Conservation (phyloP, 1,284 basidiomycete genomes). For the Malassezia dermatis region DNA sequence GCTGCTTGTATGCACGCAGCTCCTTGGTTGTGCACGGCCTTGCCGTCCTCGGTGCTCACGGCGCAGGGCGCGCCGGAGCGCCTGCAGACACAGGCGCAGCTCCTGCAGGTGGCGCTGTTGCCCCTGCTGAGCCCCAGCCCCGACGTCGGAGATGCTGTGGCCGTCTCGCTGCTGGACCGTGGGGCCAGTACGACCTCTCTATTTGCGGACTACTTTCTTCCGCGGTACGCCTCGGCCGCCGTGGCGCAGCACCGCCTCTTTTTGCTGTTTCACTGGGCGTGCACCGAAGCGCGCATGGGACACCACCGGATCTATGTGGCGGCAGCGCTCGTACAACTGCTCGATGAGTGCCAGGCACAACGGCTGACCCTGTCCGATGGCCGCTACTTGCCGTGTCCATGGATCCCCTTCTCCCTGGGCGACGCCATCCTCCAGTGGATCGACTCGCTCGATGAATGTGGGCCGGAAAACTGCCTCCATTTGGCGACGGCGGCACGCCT, state of each 20-base stretch:
- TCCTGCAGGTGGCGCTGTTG: neutral
- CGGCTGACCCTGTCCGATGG: conserved; percentile 8
- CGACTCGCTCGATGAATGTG: neutral
- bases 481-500: conserved; percentile 5
- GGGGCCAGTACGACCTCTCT: neutral
- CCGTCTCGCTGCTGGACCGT: conserved; percentile 1
- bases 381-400: conserved; percentile 1
- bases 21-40: neutral
- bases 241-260: neutral
- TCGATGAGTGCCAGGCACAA: conserved; percentile 10
- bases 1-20: neutral
- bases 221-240: neutral
- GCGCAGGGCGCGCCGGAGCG: neutral
- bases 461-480: neutral
- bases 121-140: neutral
- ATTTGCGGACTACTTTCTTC: conserved; percentile 7
- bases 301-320: conserved; percentile 7
- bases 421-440: conserved; percentile 7
- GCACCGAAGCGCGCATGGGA: neutral
- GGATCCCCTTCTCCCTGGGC: conserved; percentile 2
- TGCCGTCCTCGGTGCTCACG: neutral
- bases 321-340: neutral
- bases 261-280: conserved; percentile 9
- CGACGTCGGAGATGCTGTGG: neutral
- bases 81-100: neutral